Percentiles rank a stretch among this genome's conserved stretches.
These are phyloP conservation scores for Colletotrichum phormii DNA, from an alignment of 2,329 filamentous ascomycete genomes.

Conservation along the genomic window DNA sequence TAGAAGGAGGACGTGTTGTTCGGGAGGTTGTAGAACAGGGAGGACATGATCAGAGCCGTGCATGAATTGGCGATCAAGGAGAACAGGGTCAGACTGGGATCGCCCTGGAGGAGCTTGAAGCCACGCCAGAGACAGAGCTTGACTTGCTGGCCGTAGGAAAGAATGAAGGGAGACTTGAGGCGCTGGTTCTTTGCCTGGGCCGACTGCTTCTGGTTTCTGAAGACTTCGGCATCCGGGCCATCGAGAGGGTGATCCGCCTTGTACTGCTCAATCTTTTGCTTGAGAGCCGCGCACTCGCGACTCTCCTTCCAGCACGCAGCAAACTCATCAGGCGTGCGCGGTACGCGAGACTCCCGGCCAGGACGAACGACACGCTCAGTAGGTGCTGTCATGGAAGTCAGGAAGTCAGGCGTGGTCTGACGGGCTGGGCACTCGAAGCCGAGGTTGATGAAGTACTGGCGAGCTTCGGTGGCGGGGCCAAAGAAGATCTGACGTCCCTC, in stretches of 20 bases:
- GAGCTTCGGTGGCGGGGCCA: constrained; percentile 69
- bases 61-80: constrained; percentile 56
- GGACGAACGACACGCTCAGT: constrained; percentile 42
- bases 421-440: constrained; percentile 69
- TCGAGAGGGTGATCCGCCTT: constrained; percentile 19
- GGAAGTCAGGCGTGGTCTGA: constrained; percentile 79
- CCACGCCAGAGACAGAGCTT: constrained; percentile 55
- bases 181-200: constrained; percentile 52
- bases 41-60: constrained; percentile 63
- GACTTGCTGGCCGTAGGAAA: constrained; percentile 60
- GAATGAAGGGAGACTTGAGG: constrained; percentile 60
- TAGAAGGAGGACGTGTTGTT: constrained; percentile 57
- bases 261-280: constrained; percentile 45
- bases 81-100: constrained; percentile 52
- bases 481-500: constrained; percentile 77
- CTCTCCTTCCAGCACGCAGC: constrained; percentile 43
- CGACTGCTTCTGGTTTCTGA: constrained; percentile 22
- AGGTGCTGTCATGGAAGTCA: constrained; percentile 68
- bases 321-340: constrained; percentile 47
- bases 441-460: constrained; percentile 72
- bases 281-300: constrained; percentile 41
- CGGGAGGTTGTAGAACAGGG: constrained; percentile 60
- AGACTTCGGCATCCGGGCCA: constrained; percentile 23
- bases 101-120: constrained; percentile 52
- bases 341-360: constrained; percentile 43